Base-by-base conservation (phyloP, 495 filamentous ascomycete genomes). In the Hyaloscypha hepaticicola region DNA sequence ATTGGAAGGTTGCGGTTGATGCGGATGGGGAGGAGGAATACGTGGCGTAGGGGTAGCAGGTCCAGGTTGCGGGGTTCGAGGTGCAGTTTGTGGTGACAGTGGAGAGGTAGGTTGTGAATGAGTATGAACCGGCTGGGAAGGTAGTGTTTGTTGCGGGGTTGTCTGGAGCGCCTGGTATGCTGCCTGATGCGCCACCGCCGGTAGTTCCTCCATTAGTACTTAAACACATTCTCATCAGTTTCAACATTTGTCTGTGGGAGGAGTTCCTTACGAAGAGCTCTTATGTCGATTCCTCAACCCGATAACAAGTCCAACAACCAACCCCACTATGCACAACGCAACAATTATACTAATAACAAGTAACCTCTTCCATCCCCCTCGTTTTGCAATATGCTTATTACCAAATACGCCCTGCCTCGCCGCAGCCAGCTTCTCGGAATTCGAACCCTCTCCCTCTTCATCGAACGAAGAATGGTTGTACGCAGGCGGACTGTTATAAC, bases 91-190 rank as follows among this genome's bases (percentile, higher is more conserved):
- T 77, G 16, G 72, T 70, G 3, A 79, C 68, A 24, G 69, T 81
- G 34, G 77, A 66, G n/a, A 87, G 80, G 66, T 77, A 81, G n/a
- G 82, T 84, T 9, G 76, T 75, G 61, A 87, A 73, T 55, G 77
- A 73, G 69, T 83, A 88, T 27, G 79, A 78, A 27, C 86, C 86
- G 0, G 77, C 70, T 2, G 86, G 86, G 67, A 87, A 87, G 12
- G 41, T 61, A 14, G 69, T 29, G 31, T 53, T 66, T 5, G 61
- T n/a, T 1, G 62, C 52, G 29, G 62, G 55, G 64, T 58, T 70
- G 11, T 55, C 22, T 24, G 66, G 34, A 28, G 45, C 38, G 27
- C 22, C 41, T 38, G 28, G 22, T n/a, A 57, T 24, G n/a, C n/a
- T 57, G 9, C 68, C 68, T 60, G 64, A 57, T 50, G 59, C 56